These are phyloP conservation scores for Arabis hirsuta DNA, from an alignment of 345 rosid genomes.

Conservation along the genomic window DNA sequence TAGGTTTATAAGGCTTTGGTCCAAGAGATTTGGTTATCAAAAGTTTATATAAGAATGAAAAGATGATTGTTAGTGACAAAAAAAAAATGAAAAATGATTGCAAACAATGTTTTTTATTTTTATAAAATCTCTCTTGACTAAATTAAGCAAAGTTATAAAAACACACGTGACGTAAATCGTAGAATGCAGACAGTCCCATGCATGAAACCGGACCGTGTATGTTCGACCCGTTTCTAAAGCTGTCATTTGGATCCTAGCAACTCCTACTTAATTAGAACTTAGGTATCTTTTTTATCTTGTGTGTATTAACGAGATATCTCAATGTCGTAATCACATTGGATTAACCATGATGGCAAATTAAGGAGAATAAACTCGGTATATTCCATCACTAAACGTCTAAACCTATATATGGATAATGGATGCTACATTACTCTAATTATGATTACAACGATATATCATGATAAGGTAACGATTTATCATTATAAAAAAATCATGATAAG, in stretches of 20 bases:
- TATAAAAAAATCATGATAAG: slow-evolving; percentile 18
- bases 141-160: background rate
- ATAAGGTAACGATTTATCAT: slow-evolving; percentile 21
- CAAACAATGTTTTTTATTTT: too few species aligned
- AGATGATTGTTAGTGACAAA: too few species aligned
- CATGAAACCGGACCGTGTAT: slow-evolving; percentile 39
- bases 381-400: background rate
- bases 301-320: slow-evolving; percentile 5
- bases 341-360: background rate
- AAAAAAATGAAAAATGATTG: too few species aligned
- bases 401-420: slow-evolving; percentile 18
- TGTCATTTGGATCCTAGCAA: slow-evolving; percentile 34
- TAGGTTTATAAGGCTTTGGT: background rate
- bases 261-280: slow-evolving; percentile 9
- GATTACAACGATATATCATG: slow-evolving; percentile 11
- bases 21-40: background rate
- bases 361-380: slow-evolving; percentile 14
- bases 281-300: background rate
- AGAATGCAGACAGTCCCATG: slow-evolving; percentile 30
- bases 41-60: background rate
- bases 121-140: background rate
- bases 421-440: slow-evolving; percentile 2
- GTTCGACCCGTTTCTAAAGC: slow-evolving; percentile 40
- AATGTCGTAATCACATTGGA: slow-evolving; percentile 15
- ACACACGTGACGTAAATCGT: slow-evolving; percentile 34